Base-by-base conservation (phyloP, 2,329 filamentous ascomycete genomes). In the Byssothecium circinans region DNA sequence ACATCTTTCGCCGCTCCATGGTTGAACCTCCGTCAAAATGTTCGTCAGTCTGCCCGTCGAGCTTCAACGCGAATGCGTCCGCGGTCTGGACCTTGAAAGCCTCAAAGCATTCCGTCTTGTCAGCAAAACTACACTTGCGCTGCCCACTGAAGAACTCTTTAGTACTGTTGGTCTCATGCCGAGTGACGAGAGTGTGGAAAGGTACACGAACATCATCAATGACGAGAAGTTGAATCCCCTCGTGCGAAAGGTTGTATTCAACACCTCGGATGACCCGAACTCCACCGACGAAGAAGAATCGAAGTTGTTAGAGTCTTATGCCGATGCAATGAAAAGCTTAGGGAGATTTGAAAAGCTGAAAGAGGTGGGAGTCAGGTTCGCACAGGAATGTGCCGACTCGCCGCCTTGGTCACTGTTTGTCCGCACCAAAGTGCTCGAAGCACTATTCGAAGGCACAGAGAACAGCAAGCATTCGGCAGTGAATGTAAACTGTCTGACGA, bases 401-500 rank as follows among this genome's bases (percentile, higher is more conserved):
- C n/a, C n/a, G n/a, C n/a, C n/a, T n/a, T n/a, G n/a, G n/a, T n/a
- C n/a, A n/a, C n/a, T n/a, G n/a, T n/a, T n/a, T n/a, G n/a, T n/a
- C 25, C 55, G 55, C 2, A 38, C 18, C 3, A 19, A 39, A 14
- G 46, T 56, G 14, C 29, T 54, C 5, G 22, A 52, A 12, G 15
- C 39, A 4, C 41, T 58, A 14, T 45, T 52, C 7, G 18, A 43
- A 14, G 39, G 33, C 4, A 19, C 54, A 17, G 27, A 36, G n/a
- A 36, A 43, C 8, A 22, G 11, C 8, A 8, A 35, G 10, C 10
- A 35, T 22, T 38, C 41, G 11, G 41, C 30, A 7, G 14, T 11
- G 6, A 43, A 46, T 5, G 27, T 62, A 2, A 34, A 52, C 11
- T 47, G 37, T 8, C 39, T 67, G 2, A 50, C 52, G 1, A 53